These are phyloP conservation scores for Colletotrichum tabaci DNA, from an alignment of 2,329 filamentous ascomycete species.

Conservation along the genomic window DNA sequence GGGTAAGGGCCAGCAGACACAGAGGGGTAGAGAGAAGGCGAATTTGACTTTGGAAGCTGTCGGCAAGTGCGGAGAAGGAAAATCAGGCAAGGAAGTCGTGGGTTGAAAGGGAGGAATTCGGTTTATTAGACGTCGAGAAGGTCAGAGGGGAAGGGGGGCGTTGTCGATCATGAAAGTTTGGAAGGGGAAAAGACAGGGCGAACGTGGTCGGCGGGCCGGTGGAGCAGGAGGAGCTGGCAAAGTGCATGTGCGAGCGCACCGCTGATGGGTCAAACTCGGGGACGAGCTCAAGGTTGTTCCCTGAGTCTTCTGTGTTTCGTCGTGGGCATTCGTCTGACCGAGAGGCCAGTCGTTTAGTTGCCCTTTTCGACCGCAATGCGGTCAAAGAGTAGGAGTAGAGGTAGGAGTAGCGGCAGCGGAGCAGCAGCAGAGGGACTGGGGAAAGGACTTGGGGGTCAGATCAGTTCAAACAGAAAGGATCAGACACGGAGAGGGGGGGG, in stretches of 20 bases:
- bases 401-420: not conserved
- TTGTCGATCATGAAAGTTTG: conserved; percentile 40
- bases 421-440: not conserved
- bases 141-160: conserved; percentile 34
- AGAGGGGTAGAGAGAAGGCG: conserved; percentile 3
- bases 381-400: conserved; percentile 23
- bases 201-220: conserved; percentile 34
- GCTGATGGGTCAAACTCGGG: conserved; percentile 9
- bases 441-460: not conserved
- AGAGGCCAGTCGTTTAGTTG: conserved; percentile 35
- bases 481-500: not conserved
- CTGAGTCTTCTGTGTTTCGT: conserved; percentile 41
- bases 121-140: conserved; percentile 36
- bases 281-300: conserved; percentile 37
- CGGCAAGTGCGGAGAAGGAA: conserved; percentile 22
- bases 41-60: conserved; percentile 28
- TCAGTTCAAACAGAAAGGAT: conserved; percentile 1
- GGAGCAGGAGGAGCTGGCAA: conserved; percentile 33
- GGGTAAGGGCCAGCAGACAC: not conserved
- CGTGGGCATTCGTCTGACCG: conserved; percentile 39
- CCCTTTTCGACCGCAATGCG: conserved; percentile 13
- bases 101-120: conserved; percentile 29
- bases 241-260: conserved; percentile 12
- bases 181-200: conserved; percentile 30
- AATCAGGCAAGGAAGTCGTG: conserved; percentile 13